Evolutionary conservation across 176 grass and related monocot genomes (phyloP).

Genomic region (Tillandsia leiboldiana): DNA sequence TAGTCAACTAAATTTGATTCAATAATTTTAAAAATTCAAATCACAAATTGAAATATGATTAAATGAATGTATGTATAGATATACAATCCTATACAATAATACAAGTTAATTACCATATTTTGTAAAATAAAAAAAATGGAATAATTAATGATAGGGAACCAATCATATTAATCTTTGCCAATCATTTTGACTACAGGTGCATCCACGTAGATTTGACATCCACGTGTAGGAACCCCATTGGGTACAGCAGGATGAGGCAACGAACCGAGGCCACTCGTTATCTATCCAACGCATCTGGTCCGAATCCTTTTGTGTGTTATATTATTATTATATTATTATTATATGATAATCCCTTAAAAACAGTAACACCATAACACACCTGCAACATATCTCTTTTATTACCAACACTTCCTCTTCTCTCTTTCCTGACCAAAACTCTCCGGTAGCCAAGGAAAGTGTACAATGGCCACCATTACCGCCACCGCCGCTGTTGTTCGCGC

Average conservation of each 20-base stretch:
- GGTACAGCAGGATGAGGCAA: conserved; percentile 33
- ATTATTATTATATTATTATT: conserved; percentile 25
- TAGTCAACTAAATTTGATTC: too few relatives aligned
- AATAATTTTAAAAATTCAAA: too few relatives aligned
- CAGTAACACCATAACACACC: conserved; percentile 14
- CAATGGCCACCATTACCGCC: conserved; percentile 62
- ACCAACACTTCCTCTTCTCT: background rate
- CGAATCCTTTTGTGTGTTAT: conserved; percentile 13
- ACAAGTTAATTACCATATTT: too few relatives aligned
- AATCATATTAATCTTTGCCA: too few relatives aligned
- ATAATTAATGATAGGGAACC: too few relatives aligned
- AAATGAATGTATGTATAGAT: too few relatives aligned
- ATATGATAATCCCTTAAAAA: conserved; percentile 27
- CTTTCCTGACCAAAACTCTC: background rate
- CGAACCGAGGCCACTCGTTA: conserved; percentile 30
- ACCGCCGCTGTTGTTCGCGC: conserved; percentile 37
- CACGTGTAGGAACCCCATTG: conserved; percentile 34
- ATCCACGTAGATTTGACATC: conserved; percentile 19
- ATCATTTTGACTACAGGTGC: background rate
- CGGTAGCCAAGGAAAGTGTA: background rate
- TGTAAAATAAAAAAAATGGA: too few relatives aligned
- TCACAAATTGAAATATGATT: too few relatives aligned
- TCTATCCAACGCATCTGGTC: conserved; percentile 41
- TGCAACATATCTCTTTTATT: background rate
- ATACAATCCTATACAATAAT: too few relatives aligned